A percentile compares a stretch with the other conserved stretches of the same genome.
Evolutionary conservation across 345 rosid genomes (phyloP).

Genomic region (Erucastrum elatum): DNA sequence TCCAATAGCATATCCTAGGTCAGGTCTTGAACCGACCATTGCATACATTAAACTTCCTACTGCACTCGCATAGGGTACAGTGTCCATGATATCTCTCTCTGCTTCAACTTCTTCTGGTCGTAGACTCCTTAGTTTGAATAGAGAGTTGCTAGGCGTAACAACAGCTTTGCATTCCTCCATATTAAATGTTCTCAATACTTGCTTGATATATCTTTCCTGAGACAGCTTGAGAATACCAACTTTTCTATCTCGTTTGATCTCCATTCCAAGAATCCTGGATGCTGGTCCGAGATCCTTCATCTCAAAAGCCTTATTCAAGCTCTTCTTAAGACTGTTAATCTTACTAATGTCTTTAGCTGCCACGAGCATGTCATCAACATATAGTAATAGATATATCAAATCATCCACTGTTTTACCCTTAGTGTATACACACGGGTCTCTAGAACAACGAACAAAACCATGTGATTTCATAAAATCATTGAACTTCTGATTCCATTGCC

Average conservation of each 20-base stretch:
- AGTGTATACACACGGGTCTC: not conserved
- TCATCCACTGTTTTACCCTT: not conserved
- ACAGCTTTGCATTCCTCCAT: not conserved
- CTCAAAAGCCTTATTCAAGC: not conserved
- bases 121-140: not conserved
- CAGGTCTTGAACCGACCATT: not conserved
- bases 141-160: not conserved
- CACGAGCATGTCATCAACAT: not conserved
- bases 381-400: not conserved
- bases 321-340: not conserved
- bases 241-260: not conserved
- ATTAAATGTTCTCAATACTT: not conserved
- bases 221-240: not conserved
- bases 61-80: not conserved
- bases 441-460: not conserved
- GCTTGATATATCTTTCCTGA: not conserved
- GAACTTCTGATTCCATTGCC: not conserved
- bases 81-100: not conserved
- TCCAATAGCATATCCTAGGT: not conserved
- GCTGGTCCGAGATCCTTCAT: not conserved
- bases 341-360: not conserved
- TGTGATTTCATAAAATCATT: not conserved
- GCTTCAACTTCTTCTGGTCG: not conserved
- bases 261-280: not conserved
- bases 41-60: not conserved